Conservation (phyloP, 306 rosid genomes). For the Carpinus fangiana region DNA sequence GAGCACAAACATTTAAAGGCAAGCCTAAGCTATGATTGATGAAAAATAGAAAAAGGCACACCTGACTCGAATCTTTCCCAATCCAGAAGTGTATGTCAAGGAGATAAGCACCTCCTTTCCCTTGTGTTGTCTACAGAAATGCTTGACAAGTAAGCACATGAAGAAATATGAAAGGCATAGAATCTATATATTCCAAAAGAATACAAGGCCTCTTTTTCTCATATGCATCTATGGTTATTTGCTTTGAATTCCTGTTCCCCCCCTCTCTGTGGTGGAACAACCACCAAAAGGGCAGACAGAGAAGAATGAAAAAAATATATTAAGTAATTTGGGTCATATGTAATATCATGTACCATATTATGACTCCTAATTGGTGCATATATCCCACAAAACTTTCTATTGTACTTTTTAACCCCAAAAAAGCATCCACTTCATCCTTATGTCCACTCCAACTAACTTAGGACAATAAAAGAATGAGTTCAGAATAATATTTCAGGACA, state of each 20-base stretch:
- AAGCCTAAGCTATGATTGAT: constrained; percentile 10
- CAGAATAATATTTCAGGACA: not conserved
- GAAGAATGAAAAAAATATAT: not conserved
- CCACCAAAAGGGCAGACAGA: not conserved
- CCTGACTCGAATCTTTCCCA: constrained; percentile 99
- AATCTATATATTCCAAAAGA: not conserved
- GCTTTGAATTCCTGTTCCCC: not conserved
- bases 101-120: constrained; percentile 81
- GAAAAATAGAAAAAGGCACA: constrained; percentile 37
- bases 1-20: not conserved
- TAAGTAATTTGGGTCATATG: not conserved
- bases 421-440: not conserved
- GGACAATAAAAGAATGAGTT: not conserved
- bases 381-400: not conserved
- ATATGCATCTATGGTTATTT: not conserved
- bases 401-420: not conserved
- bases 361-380: not conserved
- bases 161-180: not conserved
- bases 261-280: not conserved
- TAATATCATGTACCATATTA: not conserved
- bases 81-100: constrained; percentile 97
- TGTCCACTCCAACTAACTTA: not conserved
- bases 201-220: not conserved
- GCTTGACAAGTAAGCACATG: not conserved
- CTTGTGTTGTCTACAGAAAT: constrained; percentile 78